Percentiles rank a stretch among this genome's conserved stretches.
These are phyloP conservation scores for Paraglomus brasilianum DNA, from an alignment of 192 early-diverging fungal species.

Conservation along the genomic window DNA sequence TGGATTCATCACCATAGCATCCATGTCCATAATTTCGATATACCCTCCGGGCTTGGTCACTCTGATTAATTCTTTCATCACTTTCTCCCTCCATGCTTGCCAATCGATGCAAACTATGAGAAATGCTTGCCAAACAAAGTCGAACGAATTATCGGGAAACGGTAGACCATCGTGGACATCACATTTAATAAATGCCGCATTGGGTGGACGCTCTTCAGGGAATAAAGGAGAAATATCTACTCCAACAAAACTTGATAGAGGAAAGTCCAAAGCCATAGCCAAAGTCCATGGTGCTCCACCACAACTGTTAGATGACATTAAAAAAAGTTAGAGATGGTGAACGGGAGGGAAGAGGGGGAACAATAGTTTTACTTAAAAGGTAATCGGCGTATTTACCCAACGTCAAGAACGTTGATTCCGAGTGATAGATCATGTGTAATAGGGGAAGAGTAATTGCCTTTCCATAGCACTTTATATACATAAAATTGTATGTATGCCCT, in stretches of 20 bases:
- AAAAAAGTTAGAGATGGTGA: too few relatives aligned
- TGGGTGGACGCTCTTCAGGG: not conserved
- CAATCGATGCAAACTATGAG: not conserved
- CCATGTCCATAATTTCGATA: conserved; percentile 38
- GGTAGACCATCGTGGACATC: conserved; percentile 10
- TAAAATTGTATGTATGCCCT: not conserved
- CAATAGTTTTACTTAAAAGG: too few relatives aligned
- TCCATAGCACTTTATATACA: not conserved
- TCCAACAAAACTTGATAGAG: conserved; percentile 15
- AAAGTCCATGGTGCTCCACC: not conserved
- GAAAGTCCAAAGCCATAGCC: not conserved
- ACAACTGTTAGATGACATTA: not conserved
- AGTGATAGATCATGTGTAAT: not conserved
- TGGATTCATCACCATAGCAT: too few relatives aligned
- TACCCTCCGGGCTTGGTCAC: conserved; percentile 40
- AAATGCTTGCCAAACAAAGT: not conserved
- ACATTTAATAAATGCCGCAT: conserved; percentile 10
- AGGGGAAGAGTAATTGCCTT: not conserved
- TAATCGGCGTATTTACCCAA: not conserved
- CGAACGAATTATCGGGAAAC: not conserved
- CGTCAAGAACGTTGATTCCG: not conserved
- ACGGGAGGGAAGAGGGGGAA: too few relatives aligned
- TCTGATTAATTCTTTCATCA: conserved; percentile 37
- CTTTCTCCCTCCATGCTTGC: not conserved
- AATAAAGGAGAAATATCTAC: not conserved